Evolutionary conservation across 306 rosid genomes (phyloP), one percentile per base, ranked within the genome.

Genomic region (Crotalaria pallida): DNA sequence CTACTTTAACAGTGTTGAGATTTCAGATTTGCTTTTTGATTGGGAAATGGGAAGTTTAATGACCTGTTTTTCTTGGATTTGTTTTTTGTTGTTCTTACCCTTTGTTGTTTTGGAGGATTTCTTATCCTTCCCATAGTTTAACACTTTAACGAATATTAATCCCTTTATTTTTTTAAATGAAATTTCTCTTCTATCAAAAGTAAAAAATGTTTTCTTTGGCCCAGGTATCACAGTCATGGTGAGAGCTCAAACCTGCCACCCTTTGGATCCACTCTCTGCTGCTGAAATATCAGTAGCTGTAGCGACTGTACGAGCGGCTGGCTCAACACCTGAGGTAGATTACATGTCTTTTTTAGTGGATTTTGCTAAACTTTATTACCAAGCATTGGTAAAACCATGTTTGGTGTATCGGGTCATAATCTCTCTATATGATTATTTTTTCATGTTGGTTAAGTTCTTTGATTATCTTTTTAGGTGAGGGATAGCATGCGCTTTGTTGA

Each of bases 221-320:
- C 47, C 52, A 84, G 96, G 90, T 40, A 77, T 87, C 36, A 79
- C 90, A 62, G 74, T 78, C 69, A 89, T 87, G 96, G 26, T 82
- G 72, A 87, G 82, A 70, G 87, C 90, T 73, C 96, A 89, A 76
- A 83, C 84, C 61, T 66, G 87, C 40, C 96, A 89, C 81, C 96
- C 96, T 50, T 58, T 89, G 84, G 96, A 89, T 76, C 96, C 96
- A 41, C 81, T 89, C 64, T 66, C 86, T 67, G 92, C 90, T 78
- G 96, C 96, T 43, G 96, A 89, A 80, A 89, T 89, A 81, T 87
- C 96, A 10, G 96, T 89, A 61, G 96, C 96, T 36, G 90, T 87
- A 59, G 86, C 84, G 23, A 89, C 96, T 47, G 96, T 89, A 66
- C 84, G 96, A 71, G 90, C 92, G 57, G 90, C 96, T 61, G 96